Evolutionary conservation across 164 flowering plant species (phyloP).

Genomic region (Annona cherimola): DNA sequence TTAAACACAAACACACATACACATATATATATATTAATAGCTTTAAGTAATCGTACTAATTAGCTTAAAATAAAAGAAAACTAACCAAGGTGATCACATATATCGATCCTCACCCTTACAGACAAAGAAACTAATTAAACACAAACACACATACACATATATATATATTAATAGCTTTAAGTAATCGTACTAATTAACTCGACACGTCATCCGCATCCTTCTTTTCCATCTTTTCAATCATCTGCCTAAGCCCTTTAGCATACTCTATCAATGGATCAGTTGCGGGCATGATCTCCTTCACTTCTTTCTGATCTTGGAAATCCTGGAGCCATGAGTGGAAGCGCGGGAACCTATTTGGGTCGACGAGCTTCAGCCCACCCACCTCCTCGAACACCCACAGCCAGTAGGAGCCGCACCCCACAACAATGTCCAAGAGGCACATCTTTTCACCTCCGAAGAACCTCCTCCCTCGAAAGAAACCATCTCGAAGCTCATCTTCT

Average conservation of each 20-base stretch:
- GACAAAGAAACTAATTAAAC: too few relatives aligned
- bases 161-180: too few relatives aligned
- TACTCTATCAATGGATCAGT: slow-evolving; percentile 18
- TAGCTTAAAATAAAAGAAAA: too few relatives aligned
- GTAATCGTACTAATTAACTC: too few relatives aligned
- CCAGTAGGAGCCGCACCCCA: slow-evolving; percentile 28
- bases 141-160: too few relatives aligned
- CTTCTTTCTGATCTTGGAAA: slow-evolving; percentile 18
- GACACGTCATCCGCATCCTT: too few relatives aligned
- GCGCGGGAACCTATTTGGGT: slow-evolving; percentile 12
- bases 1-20: too few relatives aligned
- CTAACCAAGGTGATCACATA: too few relatives aligned
- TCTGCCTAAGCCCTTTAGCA: slow-evolving; percentile 17
- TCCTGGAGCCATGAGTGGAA: slow-evolving; percentile 24
- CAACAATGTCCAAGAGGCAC: slow-evolving; percentile 20
- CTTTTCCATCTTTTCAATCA: slow-evolving; percentile 9
- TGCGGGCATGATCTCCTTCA: slow-evolving; percentile 19
- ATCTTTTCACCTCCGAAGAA: slow-evolving; percentile 24
- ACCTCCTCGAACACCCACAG: slow-evolving; percentile 26
- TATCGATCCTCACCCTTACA: too few relatives aligned
- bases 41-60: too few relatives aligned
- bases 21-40: too few relatives aligned
- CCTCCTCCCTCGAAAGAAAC: slow-evolving; percentile 20
- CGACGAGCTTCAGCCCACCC: slow-evolving; percentile 17
- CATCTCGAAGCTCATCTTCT: slow-evolving; percentile 18